Conservation (phyloP, 306 rosid species). For the Prosopis cineraria region DNA sequence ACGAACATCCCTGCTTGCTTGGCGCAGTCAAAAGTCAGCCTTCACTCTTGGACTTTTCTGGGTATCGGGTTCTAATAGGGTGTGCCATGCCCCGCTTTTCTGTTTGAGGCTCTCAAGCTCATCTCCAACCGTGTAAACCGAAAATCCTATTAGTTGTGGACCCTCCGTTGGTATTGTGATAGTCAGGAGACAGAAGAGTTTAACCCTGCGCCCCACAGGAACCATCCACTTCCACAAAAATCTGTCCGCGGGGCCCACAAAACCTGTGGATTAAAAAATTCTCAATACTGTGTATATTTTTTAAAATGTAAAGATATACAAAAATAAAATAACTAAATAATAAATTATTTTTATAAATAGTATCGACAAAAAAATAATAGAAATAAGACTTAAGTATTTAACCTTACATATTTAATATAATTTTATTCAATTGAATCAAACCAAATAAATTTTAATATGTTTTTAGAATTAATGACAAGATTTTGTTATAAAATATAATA, state of each 20-base stretch:
- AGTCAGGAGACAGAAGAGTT: not conserved
- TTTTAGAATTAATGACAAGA: no score
- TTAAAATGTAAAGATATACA: no score
- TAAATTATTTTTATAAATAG: no score
- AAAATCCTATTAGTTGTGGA: not conserved
- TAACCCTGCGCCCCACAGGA: not conserved
- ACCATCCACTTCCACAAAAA: not conserved
- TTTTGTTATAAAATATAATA: no score
- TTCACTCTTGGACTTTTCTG: constrained; percentile 5
- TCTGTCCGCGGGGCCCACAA: not conserved
- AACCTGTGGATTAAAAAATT: not conserved
- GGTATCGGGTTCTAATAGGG: not conserved
- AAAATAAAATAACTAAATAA: no score
- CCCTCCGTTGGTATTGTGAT: not conserved
- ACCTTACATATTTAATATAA: no score
- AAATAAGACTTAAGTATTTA: no score
- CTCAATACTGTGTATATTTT: no score
- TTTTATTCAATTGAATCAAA: no score
- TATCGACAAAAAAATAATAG: no score
- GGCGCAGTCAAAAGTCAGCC: no score
- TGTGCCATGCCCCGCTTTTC: not conserved
- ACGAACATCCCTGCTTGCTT: constrained; percentile 24
- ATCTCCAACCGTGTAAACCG: not conserved
- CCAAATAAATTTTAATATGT: no score
- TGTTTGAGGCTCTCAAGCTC: not conserved